Base-by-base conservation (phyloP, 2,329 filamentous ascomycete genomes). In the Fusarium graminum region DNA sequence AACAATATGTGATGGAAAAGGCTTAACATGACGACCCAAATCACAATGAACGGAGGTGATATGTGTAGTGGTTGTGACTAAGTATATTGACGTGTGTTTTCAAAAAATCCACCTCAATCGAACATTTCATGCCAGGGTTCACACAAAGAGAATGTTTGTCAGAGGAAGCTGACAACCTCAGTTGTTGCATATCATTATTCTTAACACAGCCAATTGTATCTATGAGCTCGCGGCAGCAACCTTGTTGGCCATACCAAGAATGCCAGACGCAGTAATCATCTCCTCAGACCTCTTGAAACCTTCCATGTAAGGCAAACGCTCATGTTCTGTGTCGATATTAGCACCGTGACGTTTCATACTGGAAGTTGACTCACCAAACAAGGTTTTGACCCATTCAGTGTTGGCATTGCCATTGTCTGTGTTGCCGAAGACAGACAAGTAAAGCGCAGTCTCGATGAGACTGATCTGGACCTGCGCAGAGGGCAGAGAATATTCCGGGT, bases 361-460 rank as follows among this genome's bases (percentile, higher is more conserved):
- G 2, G 7, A 10, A 12, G 2, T 12, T 11, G 4, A 59, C 69
- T 30, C 62, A 72, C 69, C 49, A 26, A 71, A 71, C 26, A 71
- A n/a, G 7, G 67, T 52, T 30, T 53, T 71, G 11, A 71, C 69
- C 69, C 69, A 72, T 4, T 60, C 45, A 2, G 64, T 71, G 17
- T 67, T 59, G 0, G 69, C 69, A 19, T 71, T 62, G 11, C 69
- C 69, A 1, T 70, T 56, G 7, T 57, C 16, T 1, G 54, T 9
- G 7, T 57, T 50, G 11, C 69, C 69, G 6, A 71, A 71, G 12
- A 71, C 40, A 8, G 62, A 61, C 25, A 71, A 19, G 45, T 71
- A 72, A 1, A 71, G 64, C 7, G 69, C 64, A 6, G 69, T 60
- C 49, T 71, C 69, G 2, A 71, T 68, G 26, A 68, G 58, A 51